Evolutionary conservation across 768 basidiomycete genomes (phyloP).

Genomic region (Phanerodontia chrysosporium): DNA sequence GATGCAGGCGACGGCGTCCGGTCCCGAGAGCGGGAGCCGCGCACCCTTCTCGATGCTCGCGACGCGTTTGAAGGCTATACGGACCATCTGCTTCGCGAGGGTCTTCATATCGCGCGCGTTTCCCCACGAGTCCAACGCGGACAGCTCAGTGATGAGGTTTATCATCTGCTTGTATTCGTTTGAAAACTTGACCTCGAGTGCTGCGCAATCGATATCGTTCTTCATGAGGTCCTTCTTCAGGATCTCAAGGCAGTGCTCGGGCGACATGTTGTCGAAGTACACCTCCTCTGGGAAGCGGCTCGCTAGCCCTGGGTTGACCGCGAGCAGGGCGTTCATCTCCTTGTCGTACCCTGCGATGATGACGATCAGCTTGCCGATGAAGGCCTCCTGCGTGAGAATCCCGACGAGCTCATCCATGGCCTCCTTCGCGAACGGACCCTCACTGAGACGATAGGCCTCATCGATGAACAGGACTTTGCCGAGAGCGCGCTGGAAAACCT

Average conservation of each 20-base stretch:
- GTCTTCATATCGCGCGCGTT: slow-evolving; percentile 65
- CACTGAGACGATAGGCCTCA: slow-evolving; percentile 61
- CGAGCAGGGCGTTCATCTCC: slow-evolving; percentile 59
- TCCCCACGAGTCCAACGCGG: slow-evolving; percentile 54
- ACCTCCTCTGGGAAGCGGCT: slow-evolving; percentile 68
- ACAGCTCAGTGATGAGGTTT: slow-evolving; percentile 36
- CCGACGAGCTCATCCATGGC: slow-evolving; percentile 70
- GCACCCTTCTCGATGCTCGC: neutral
- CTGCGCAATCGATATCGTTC: slow-evolving; percentile 34
- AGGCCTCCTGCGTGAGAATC: slow-evolving; percentile 54
- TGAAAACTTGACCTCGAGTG: slow-evolving; percentile 31
- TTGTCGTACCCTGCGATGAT: slow-evolving; percentile 68
- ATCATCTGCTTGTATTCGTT: slow-evolving; percentile 32
- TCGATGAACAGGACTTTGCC: slow-evolving; percentile 70
- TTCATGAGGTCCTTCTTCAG: slow-evolving; percentile 45
- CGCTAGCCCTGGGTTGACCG: slow-evolving; percentile 57
- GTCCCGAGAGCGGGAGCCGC: slow-evolving; percentile 20
- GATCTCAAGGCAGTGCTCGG: slow-evolving; percentile 46
- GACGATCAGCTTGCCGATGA: slow-evolving; percentile 55
- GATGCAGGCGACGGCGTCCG: slow-evolving; percentile 29
- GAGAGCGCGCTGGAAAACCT: slow-evolving; percentile 58
- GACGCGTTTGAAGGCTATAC: slow-evolving; percentile 29
- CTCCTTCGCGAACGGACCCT: slow-evolving; percentile 65
- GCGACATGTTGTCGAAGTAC: slow-evolving; percentile 46
- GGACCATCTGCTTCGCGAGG: slow-evolving; percentile 44